Percentiles rank a stretch among this genome's conserved stretches.
These are phyloP conservation scores for Xerocomus minutiporus DNA, from an alignment of 1,284 basidiomycete genomes.

Conservation along the genomic window DNA sequence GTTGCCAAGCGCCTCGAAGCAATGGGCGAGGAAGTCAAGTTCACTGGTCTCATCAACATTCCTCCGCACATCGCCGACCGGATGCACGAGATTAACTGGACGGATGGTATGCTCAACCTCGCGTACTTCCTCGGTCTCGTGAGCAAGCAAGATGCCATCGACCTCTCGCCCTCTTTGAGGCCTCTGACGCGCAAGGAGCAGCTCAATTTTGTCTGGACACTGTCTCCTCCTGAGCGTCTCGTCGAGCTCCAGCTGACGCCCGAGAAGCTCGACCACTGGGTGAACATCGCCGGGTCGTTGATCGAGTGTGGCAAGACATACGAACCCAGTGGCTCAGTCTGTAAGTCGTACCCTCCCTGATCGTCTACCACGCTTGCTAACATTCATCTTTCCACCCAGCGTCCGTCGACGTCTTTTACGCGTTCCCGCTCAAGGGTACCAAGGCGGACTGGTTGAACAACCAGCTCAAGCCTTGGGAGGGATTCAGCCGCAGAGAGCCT, in stretches of 20 bases:
- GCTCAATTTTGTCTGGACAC: slow-evolving; percentile 24
- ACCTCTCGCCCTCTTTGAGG: slow-evolving; percentile 19
- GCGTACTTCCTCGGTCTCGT: slow-evolving; percentile 30
- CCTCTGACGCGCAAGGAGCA: slow-evolving; percentile 23
- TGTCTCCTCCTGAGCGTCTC: slow-evolving; percentile 29
- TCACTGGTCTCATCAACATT: slow-evolving; percentile 41
- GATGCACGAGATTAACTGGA: slow-evolving; percentile 40
- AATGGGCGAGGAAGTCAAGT: slow-evolving; percentile 36
- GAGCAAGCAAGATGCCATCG: slow-evolving; percentile 21
- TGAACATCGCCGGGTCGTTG: slow-evolving; percentile 28
- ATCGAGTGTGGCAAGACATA: slow-evolving; percentile 31
- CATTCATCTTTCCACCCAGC: slow-evolving; percentile 8
- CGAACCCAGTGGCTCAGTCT: slow-evolving; percentile 21
- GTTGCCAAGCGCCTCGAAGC: slow-evolving; percentile 40
- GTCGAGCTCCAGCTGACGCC: slow-evolving; percentile 30
- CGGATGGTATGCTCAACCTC: slow-evolving; percentile 38
- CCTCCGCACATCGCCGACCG: slow-evolving; percentile 41
- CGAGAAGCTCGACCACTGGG: slow-evolving; percentile 29
- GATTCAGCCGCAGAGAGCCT: background rate
- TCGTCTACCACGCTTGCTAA: background rate
- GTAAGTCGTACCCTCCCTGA: slow-evolving; percentile 12
- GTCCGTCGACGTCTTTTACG: slow-evolving; percentile 27
- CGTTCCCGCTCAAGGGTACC: slow-evolving; percentile 27
- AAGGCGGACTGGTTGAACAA: slow-evolving; percentile 35
- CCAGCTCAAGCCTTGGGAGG: slow-evolving; percentile 32